Percentiles rank a stretch among this genome's conserved stretches.
Evolutionary conservation across 2,329 filamentous ascomycete species (phyloP).

Genomic region (Fusarium sp.): DNA sequence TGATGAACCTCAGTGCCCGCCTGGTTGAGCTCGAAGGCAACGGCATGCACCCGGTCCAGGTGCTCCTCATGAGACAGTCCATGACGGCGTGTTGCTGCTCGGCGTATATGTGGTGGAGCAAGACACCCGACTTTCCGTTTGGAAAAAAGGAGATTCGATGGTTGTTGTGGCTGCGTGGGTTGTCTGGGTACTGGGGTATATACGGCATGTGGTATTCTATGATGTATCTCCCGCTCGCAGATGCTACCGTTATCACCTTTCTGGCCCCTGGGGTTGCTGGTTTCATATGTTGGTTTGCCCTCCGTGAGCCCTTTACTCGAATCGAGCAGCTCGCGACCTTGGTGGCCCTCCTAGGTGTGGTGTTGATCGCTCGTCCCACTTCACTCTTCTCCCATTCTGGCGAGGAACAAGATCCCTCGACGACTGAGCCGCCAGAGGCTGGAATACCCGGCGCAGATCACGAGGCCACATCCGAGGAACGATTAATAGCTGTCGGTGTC

Average conservation of each 20-base stretch:
- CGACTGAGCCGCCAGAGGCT: conserved; percentile 21
- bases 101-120: conserved; percentile 78
- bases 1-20: conserved; percentile 87
- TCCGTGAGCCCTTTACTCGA: conserved; percentile 81
- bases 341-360: conserved; percentile 80
- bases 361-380: conserved; percentile 82
- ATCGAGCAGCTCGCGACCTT: conserved; percentile 81
- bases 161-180: conserved; percentile 74
- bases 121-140: conserved; percentile 75
- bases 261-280: conserved; percentile 82
- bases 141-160: conserved; percentile 73
- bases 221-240: conserved; percentile 84
- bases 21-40: conserved; percentile 78
- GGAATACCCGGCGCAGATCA: conserved; percentile 48
- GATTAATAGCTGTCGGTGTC: conserved; percentile 75
- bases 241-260: conserved; percentile 92
- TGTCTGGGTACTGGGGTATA: conserved; percentile 80
- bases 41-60: conserved; percentile 84
- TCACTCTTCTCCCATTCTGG: conserved; percentile 58
- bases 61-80: conserved; percentile 82
- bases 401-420: conserved; percentile 31
- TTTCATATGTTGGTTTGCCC: conserved; percentile 80
- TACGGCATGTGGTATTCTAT: conserved; percentile 77
- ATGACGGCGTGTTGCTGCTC: conserved; percentile 76
- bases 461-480: conserved; percentile 68